Conservation (phyloP, 163 green algal genomes). For the Chlamydomonas reinhardtii region DNA sequence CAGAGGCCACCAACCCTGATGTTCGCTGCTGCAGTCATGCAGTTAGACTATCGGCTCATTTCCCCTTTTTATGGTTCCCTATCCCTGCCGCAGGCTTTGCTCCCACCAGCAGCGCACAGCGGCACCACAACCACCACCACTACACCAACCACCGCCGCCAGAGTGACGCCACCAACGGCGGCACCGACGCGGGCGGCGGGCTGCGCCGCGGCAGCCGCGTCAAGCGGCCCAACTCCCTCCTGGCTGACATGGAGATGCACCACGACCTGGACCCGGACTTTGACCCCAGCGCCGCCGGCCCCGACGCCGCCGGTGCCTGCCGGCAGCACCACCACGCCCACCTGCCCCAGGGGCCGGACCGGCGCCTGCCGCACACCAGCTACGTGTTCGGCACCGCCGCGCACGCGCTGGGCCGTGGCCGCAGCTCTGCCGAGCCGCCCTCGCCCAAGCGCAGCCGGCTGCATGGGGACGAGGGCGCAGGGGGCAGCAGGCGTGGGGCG, state of each 20-base stretch:
- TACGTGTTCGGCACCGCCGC: too few relatives aligned
- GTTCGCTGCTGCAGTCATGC: too few relatives aligned
- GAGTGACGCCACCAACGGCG: too few relatives aligned
- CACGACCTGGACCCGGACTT: neutral
- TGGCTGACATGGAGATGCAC: constrained; percentile 31
- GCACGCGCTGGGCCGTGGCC: too few relatives aligned
- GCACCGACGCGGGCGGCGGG: neutral
- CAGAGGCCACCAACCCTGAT: too few relatives aligned
- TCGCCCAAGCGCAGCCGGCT: constrained; percentile 35
- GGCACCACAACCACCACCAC: neutral
- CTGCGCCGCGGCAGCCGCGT: constrained; percentile 34
- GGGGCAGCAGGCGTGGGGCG: too few relatives aligned
- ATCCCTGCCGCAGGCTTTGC: too few relatives aligned
- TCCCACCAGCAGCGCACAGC: neutral
- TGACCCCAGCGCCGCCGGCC: too few relatives aligned
- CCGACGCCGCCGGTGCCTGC: too few relatives aligned
- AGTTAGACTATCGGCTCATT: too few relatives aligned
- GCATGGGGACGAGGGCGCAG: neutral
- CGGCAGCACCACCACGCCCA: too few relatives aligned
- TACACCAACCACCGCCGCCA: neutral
- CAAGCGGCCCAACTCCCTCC: constrained; percentile 37
- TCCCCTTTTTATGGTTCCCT: too few relatives aligned
- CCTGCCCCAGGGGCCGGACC: neutral
- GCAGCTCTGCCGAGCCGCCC: neutral
- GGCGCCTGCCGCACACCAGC: neutral